These are phyloP conservation scores for Fraxinus nigra DNA, from an alignment of 305 asterid species.

Conservation along the genomic window DNA sequence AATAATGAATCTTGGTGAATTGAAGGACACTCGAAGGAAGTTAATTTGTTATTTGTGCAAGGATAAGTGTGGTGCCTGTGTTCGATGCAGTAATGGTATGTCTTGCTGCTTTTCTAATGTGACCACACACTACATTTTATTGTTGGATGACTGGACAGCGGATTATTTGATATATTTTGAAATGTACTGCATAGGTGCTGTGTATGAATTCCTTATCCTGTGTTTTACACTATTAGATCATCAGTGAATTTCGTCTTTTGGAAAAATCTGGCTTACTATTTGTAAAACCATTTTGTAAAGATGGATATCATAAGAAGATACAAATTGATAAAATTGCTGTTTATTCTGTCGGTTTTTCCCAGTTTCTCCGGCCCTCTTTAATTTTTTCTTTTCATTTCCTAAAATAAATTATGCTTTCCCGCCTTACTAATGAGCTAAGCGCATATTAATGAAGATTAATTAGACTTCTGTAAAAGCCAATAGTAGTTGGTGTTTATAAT, in stretches of 20 bases:
- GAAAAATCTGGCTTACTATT: conserved; percentile 1
- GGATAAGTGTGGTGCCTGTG: conserved; percentile 93
- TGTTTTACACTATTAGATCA: conserved; percentile 11
- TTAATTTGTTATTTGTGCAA: conserved; percentile 88
- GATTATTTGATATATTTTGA: conserved; percentile 15
- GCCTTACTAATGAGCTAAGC: background rate
- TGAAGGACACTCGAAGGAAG: conserved; percentile 70
- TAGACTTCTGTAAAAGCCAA: background rate
- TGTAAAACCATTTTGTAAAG: background rate
- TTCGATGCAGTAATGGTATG: conserved; percentile 98
- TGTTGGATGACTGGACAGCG: conserved; percentile 38
- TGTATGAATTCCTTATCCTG: conserved; percentile 2
- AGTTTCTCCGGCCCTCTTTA: background rate
- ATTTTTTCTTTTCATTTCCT: background rate
- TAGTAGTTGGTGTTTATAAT: background rate
- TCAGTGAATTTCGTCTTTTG: conserved; percentile 1
- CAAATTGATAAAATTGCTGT: conserved; percentile 8
- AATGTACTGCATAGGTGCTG: conserved; percentile 1
- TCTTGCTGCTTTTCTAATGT: conserved; percentile 46
- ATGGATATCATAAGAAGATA: conserved; percentile 10
- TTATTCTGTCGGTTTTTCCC: background rate
- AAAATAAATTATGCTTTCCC: conserved; percentile 15
- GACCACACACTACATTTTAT: conserved; percentile 38
- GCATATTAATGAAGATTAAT: background rate
- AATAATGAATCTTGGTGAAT: conserved; percentile 63